These are phyloP conservation scores for Colletotrichum scovillei DNA, from an alignment of 2,329 filamentous ascomycete species.

Conservation along the genomic window DNA sequence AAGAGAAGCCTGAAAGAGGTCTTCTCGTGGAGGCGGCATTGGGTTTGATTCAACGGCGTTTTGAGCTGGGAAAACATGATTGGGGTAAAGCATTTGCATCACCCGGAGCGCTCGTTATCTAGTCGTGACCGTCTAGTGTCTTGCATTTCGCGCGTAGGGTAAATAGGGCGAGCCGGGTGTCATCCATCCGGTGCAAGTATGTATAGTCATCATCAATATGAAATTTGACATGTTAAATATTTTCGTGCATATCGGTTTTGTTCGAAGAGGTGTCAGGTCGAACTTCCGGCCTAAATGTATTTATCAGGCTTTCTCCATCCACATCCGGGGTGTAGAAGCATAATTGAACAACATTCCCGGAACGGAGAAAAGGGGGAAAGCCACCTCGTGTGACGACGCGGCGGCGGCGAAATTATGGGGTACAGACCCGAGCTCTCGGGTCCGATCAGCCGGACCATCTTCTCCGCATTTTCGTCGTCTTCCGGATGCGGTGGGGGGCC, in stretches of 20 bases:
- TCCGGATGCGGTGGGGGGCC: background rate
- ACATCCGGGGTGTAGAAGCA: too few relatives aligned
- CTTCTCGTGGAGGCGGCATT: constrained; percentile 18
- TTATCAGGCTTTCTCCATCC: too few relatives aligned
- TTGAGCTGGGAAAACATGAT: constrained; percentile 28
- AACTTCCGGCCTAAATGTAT: too few relatives aligned
- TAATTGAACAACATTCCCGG: too few relatives aligned
- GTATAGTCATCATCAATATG: background rate
- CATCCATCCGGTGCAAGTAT: constrained; percentile 12
- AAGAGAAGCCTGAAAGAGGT: constrained; percentile 8
- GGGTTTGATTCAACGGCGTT: constrained; percentile 31
- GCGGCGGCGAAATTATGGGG: background rate
- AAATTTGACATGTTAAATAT: background rate
- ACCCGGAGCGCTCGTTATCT: constrained; percentile 33
- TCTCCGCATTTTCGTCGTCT: background rate
- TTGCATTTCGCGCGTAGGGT: constrained; percentile 21
- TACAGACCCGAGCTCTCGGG: background rate
- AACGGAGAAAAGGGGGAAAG: too few relatives aligned
- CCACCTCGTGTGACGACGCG: background rate
- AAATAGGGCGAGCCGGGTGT: constrained; percentile 3
- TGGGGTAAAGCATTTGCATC: constrained; percentile 33
- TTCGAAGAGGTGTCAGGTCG: background rate
- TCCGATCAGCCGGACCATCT: background rate
- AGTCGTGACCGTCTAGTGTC: constrained; percentile 14
- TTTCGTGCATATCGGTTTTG: background rate